These are phyloP conservation scores for Chaetomiaceae sp. DNA, from an alignment of 2,329 filamentous ascomycete genomes.

Conservation along the genomic window DNA sequence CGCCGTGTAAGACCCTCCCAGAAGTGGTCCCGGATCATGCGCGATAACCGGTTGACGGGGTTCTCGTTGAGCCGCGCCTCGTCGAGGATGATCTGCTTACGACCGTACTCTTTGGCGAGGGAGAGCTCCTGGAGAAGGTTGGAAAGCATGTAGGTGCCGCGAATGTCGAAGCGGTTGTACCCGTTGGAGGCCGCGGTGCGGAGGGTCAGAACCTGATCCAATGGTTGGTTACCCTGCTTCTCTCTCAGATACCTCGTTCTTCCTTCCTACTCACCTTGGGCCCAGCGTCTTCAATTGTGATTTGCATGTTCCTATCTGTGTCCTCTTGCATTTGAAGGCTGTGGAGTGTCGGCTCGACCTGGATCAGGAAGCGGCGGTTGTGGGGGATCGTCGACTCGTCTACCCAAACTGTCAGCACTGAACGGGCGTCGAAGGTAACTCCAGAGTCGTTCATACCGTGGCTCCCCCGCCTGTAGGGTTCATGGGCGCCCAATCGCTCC, in stretches of 20 bases:
- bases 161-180: slow-evolving; percentile 81
- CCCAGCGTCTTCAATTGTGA: slow-evolving; percentile 92
- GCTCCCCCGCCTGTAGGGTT: slow-evolving; percentile 55
- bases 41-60: slow-evolving; percentile 79
- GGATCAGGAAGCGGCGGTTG: slow-evolving; percentile 73
- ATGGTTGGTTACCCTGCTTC: background rate
- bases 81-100: slow-evolving; percentile 85
- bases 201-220: slow-evolving; percentile 65
- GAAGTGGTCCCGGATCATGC: slow-evolving; percentile 84
- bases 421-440: background rate
- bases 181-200: slow-evolving; percentile 83
- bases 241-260: too few relatives aligned
- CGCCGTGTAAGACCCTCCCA: slow-evolving; percentile 87
- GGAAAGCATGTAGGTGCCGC: slow-evolving; percentile 95
- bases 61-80: slow-evolving; percentile 92
- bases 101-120: slow-evolving; percentile 83
- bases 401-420: slow-evolving; percentile 32
- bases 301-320: slow-evolving; percentile 90
- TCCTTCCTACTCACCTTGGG: slow-evolving; percentile 63
- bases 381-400: slow-evolving; percentile 68
- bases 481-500: slow-evolving; percentile 47
- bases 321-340: slow-evolving; percentile 81
- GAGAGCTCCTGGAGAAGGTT: slow-evolving; percentile 94
- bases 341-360: slow-evolving; percentile 79
- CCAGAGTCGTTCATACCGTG: slow-evolving; percentile 42